phyloP scores from a whole-genome alignment of 176 grass and related monocot genomes.

The Alloteropsis semialata region DNA sequence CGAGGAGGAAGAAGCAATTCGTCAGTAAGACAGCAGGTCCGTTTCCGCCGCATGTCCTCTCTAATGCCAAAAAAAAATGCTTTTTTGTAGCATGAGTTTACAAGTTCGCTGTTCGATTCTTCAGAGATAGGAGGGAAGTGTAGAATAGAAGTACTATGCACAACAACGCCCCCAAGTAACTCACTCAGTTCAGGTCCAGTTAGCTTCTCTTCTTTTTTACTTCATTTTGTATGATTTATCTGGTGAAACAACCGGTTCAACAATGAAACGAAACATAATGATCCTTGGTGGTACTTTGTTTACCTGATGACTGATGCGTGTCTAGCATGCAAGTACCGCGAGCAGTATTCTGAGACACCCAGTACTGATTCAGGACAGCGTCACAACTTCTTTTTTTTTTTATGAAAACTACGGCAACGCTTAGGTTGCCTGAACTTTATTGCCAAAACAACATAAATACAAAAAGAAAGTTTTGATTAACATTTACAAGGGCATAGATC shows the following conservation, averaged over 20 bases:
- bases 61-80: background rate
- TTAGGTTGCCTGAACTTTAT: too few species aligned
- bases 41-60: background rate
- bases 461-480: too few species aligned
- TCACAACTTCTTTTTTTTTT: too few species aligned
- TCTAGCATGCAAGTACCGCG: background rate
- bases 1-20: background rate
- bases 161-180: too few species aligned
- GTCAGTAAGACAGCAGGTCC: too few species aligned
- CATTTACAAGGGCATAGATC: too few species aligned
- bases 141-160: too few species aligned
- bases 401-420: too few species aligned
- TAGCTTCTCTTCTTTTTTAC: background rate
- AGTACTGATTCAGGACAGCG: background rate
- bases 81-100: background rate
- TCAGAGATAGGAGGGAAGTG: background rate
- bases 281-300: too few species aligned
- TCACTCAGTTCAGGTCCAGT: too few species aligned
- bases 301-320: background rate
- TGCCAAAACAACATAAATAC: too few species aligned
- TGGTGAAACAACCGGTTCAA: too few species aligned
- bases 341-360: background rate
- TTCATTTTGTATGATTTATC: background rate
- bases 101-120: background rate
- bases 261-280: background rate